Evolutionary conservation across 768 basidiomycete species (phyloP), one percentile per base, ranked within the genome.

Genomic region (Boletus bicolor): DNA sequence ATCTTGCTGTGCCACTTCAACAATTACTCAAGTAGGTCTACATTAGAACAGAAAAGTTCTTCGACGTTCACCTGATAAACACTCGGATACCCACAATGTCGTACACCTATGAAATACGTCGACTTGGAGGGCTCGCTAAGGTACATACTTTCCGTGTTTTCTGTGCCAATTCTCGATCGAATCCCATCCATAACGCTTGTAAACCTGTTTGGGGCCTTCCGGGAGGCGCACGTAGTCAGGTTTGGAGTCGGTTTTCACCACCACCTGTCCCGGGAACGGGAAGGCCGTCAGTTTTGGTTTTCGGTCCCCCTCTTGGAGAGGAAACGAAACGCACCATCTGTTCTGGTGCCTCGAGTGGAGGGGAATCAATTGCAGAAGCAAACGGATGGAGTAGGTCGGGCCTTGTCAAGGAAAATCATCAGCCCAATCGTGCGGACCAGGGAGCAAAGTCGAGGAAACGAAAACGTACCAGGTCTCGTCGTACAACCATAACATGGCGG

Each of bases 331-430:
- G 54, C 48, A 84, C 85, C 77, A 85, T 67, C 14, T 74, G 75
- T 12, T 78, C 72, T 2, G 85, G 82, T 0, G 63, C 56, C 36
- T 78, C 76, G 14, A 87, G 75, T n/a, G 79, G 75, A 3, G 84
- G 84, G 5, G 76, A 76, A 53, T 87, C 86, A 48, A 86, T 85
- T 0, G 78, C 84, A 30, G 83, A 83, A 9, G 85, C 85, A 57
- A 86, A 87, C 4, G 86, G 86, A 53, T 87, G 86, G 35, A 87
- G 72, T 0, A 81, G 62, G 28, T 86, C 82, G 0, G 85, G 84
- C 85, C 85, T 86, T 43, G 2, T 26, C n/a, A 5, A 30, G 28
- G 28, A 30, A 30, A 7, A 3, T 30, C 6, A 32, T 44, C 19
- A 36, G n/a, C 26, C 12, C 26, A 24, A 17, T 30, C 35, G 12